A percentile compares a stretch with the other conserved stretches of the same genome.
Evolutionary conservation across 192 early-diverging fungal species (phyloP).

Genomic region (Linnemannia elongata): DNA sequence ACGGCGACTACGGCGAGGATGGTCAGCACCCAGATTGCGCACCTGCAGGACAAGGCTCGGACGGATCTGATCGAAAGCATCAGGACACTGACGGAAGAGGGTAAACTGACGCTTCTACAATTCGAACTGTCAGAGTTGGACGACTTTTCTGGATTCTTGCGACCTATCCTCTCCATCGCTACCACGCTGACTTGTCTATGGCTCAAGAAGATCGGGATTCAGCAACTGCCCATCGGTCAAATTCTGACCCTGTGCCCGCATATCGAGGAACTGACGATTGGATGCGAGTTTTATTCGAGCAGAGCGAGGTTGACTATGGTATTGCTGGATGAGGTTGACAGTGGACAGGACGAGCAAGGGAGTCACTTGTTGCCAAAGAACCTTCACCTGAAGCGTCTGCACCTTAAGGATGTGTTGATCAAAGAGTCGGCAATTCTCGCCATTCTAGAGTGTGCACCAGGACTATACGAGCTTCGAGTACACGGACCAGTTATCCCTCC

Average conservation of each 20-base stretch:
- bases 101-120: slow-evolving; percentile 13
- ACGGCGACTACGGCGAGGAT: neutral
- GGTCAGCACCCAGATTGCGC: neutral
- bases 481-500: slow-evolving; percentile 12
- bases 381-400: slow-evolving; percentile 3
- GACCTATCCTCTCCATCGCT: slow-evolving; percentile 6
- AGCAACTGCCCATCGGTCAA: neutral
- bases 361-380: neutral
- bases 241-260: slow-evolving; percentile 6
- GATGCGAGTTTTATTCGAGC: neutral
- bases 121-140: slow-evolving; percentile 3
- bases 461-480: slow-evolving; percentile 20
- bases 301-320: slow-evolving; percentile 5
- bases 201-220: neutral
- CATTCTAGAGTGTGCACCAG: slow-evolving; percentile 18
- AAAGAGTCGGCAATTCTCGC: slow-evolving; percentile 6
- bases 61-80: slow-evolving; percentile 1
- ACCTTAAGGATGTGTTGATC: slow-evolving; percentile 18
- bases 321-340: neutral
- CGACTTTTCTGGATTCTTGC: slow-evolving; percentile 25
- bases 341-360: neutral
- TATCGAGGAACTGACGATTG: slow-evolving; percentile 19
- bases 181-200: slow-evolving; percentile 3
- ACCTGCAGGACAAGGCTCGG: slow-evolving; percentile 7
- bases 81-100: neutral